A percentile compares a stretch with the other conserved stretches of the same genome.
These are phyloP conservation scores for Ustilago shanxiensis DNA, from an alignment of 1,284 basidiomycete species.

Conservation along the genomic window DNA sequence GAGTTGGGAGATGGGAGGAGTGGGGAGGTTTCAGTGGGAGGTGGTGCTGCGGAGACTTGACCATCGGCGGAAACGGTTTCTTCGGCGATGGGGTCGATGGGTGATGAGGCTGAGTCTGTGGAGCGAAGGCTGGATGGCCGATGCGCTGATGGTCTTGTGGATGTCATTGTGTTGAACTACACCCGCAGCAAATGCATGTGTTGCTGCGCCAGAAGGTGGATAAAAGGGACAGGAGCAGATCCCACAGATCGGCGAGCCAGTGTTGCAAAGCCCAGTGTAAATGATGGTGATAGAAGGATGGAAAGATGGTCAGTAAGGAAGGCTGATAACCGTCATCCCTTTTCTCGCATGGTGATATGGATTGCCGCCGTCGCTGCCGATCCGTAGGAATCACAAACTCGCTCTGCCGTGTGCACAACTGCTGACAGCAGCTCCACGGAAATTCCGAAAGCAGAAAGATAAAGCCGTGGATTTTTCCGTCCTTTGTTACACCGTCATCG, in stretches of 20 bases:
- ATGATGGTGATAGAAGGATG: background rate
- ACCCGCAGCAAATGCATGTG: no score
- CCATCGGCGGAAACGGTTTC: conserved; percentile 39
- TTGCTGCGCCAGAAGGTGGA: no score
- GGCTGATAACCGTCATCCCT: background rate
- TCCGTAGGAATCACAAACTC: background rate
- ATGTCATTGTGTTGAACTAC: conserved; percentile 13
- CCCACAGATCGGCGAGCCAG: background rate
- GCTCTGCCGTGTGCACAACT: no score
- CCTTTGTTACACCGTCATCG: conserved; percentile 14
- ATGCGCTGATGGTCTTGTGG: conserved; percentile 1
- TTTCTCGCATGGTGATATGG: conserved; percentile 1
- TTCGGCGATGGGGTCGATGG: conserved; percentile 41
- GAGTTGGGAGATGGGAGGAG: conserved; percentile 17
- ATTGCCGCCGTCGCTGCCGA: conserved; percentile 22
- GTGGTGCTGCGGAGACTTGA: conserved; percentile 6
- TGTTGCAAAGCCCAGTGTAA: background rate
- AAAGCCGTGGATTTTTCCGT: background rate
- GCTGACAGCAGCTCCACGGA: background rate
- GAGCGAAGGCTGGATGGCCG: conserved; percentile 41
- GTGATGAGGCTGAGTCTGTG: conserved; percentile 10
- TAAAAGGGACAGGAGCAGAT: no score
- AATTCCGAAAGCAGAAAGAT: background rate
- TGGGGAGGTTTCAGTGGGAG: conserved; percentile 23
- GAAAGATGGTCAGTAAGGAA: background rate